Base-by-base conservation (phyloP, 177 flowering plant species). In the Vitis hybrid region DNA sequence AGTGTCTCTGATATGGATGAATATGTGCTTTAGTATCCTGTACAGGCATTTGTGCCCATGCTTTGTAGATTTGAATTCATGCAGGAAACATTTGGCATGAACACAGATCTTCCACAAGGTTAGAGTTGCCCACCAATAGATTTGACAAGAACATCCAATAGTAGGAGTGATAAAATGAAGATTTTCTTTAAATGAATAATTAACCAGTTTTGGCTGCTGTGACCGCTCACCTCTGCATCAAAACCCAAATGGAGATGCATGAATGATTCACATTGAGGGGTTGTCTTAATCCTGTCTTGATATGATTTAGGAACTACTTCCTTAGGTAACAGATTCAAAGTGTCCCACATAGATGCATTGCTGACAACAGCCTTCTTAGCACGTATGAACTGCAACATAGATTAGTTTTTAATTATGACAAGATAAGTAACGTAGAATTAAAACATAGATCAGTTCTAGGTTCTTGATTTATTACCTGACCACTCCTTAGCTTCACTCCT, bases 281-380 rank as follows among this genome's bases (percentile, higher is more conserved):
- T 95, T 65, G 3, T 79, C 67, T 85, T 71, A 47, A 86, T 68
- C 64, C 87, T 78, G 14, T 88, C 90, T 60, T 69, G 60, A 67
- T 87, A 95, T 20, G 85, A 68, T 69, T 82, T 84, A 44, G 97
- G 94, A 77, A 91, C 59, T 64, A 47, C 83, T 76, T 90, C 93
- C 64, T 73, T 66, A 7, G 98, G 97, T 75, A 95, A 68, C 71
- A 95, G 73, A 53, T 83, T 82, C 73, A 91, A 61, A 19, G 99
- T 95, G 79, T 95, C 94, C 99, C 99, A 95, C 96, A 91, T 92
- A 28, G 96, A 90, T 65, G 99, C 99, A 77, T 95, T 95, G 88
- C 99, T 95, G 51, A 92, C 94, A 50, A 95, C 94, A 66, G 99
- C 98, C 86, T 92, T 92, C 77, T 78, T 90, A 56, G 99, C 99